Percentiles rank a stretch among this genome's conserved stretches.
Conservation (phyloP, 306 rosid species). For the Macrotyloma uniflorum region DNA sequence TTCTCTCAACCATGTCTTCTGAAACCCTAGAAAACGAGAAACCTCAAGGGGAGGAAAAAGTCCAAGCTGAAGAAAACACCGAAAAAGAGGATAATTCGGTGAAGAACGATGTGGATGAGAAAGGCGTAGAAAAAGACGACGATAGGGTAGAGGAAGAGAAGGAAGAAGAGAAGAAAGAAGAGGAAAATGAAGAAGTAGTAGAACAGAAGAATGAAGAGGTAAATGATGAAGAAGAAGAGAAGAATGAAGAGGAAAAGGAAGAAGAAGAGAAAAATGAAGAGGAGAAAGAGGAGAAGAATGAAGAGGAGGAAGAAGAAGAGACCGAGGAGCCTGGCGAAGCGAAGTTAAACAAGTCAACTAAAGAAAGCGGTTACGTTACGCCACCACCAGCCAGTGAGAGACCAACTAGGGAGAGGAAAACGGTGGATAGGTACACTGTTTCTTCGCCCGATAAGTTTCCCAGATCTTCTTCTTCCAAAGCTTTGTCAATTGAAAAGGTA, state of each 20-base stretch:
- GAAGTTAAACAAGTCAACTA: slow-evolving; percentile 7
- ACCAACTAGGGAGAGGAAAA: slow-evolving; percentile 80
- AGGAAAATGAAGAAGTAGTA: too few relatives aligned
- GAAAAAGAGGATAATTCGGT: background rate
- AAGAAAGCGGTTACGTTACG: slow-evolving; percentile 41
- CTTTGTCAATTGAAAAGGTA: slow-evolving; percentile 73
- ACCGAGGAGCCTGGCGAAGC: background rate
- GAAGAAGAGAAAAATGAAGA: too few relatives aligned
- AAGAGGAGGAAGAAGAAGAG: background rate
- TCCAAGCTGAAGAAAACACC: background rate
- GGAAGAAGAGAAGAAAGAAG: background rate
- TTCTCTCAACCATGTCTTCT: slow-evolving; percentile 54
- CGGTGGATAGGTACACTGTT: slow-evolving; percentile 72
- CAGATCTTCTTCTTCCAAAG: slow-evolving; percentile 46
- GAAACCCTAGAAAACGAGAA: slow-evolving; percentile 61
- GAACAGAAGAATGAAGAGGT: too few relatives aligned
- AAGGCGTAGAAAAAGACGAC: background rate
- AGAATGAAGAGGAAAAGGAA: background rate
- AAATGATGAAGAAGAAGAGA: background rate
- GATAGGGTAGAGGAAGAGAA: background rate
- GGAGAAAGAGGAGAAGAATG: background rate
- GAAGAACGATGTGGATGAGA: background rate
- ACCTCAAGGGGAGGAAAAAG: slow-evolving; percentile 20
- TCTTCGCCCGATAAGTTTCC: slow-evolving; percentile 53
- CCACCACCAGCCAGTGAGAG: slow-evolving; percentile 65